Conservation (phyloP, 83 land plant genomes). For the Picea engelmannii region DNA sequence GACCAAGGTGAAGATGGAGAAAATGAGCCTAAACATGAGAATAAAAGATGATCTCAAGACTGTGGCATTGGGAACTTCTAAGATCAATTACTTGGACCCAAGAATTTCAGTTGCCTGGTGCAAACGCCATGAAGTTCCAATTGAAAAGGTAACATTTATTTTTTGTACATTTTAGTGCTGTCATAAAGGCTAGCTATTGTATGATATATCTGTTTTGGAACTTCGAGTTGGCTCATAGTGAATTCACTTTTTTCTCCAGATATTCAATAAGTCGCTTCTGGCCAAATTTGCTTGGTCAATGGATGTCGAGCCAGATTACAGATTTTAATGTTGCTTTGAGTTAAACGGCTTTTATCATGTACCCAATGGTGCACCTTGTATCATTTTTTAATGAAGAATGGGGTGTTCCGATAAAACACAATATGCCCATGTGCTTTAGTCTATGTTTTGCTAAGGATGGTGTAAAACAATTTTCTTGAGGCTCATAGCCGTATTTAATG, state of each 20-base stretch:
- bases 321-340: constrained; percentile 58
- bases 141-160: constrained; percentile 77
- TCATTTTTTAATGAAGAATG: constrained; percentile 7
- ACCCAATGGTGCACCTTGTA: constrained; percentile 11
- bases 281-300: constrained; percentile 97
- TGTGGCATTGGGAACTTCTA: constrained; percentile 97
- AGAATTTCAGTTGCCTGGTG: constrained; percentile 99
- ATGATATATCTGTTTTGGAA: background rate
- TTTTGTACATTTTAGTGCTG: background rate
- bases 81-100: constrained; percentile 98
- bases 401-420: constrained; percentile 7
- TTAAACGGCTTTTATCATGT: background rate
- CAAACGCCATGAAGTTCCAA: constrained; percentile 96
- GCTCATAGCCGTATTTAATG: background rate
- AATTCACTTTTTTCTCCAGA: constrained; percentile 38
- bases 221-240: background rate
- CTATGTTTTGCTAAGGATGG: constrained; percentile 10
- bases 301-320: constrained; percentile 87
- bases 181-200: background rate
- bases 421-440: constrained; percentile 13
- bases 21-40: constrained; percentile 74
- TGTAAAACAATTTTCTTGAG: constrained; percentile 15
- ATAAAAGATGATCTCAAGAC: constrained; percentile 93
- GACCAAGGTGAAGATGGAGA: constrained; percentile 76
- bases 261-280: constrained; percentile 92